phyloP scores from a whole-genome alignment of 2,329 filamentous ascomycete genomes.

The Fusarium setosum region DNA sequence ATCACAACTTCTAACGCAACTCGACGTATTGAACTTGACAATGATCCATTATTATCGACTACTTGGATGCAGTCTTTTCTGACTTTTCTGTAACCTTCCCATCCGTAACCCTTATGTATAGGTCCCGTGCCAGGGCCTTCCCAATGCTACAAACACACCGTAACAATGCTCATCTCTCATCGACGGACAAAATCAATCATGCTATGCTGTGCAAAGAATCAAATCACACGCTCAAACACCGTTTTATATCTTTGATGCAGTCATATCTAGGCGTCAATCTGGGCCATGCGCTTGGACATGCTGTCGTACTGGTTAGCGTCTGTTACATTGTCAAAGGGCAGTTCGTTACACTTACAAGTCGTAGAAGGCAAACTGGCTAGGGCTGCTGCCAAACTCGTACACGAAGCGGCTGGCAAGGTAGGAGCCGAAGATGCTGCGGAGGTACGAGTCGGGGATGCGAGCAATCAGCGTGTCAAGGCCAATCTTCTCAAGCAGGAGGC shows the following conservation, averaged over 20 bases:
- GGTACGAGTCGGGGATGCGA: slow-evolving; percentile 90
- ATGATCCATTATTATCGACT: slow-evolving; percentile 40
- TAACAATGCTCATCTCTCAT: slow-evolving; percentile 42
- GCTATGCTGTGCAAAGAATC: slow-evolving; percentile 41
- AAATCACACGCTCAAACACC: slow-evolving; percentile 34
- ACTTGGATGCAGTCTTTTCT: slow-evolving; percentile 39
- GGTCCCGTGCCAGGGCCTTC: slow-evolving; percentile 40
- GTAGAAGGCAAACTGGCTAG: slow-evolving; percentile 98
- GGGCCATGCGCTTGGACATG: slow-evolving; percentile 74
- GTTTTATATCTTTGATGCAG: slow-evolving; percentile 24
- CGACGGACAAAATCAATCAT: slow-evolving; percentile 34
- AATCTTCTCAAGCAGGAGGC: slow-evolving; percentile 87
- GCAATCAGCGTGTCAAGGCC: slow-evolving; percentile 88
- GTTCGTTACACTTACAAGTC: slow-evolving; percentile 79
- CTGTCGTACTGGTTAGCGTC: slow-evolving; percentile 55
- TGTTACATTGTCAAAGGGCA: not conserved
- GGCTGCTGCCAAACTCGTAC: slow-evolving; percentile 92
- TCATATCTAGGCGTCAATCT: slow-evolving; percentile 47
- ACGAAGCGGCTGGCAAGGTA: slow-evolving; percentile 96
- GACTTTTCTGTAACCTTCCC: slow-evolving; percentile 45
- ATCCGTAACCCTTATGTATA: slow-evolving; percentile 31
- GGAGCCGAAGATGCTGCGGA: slow-evolving; percentile 95
- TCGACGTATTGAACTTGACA: slow-evolving; percentile 26
- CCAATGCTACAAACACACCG: slow-evolving; percentile 42
- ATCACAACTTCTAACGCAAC: not conserved